Conservation (phyloP, 768 basidiomycete genomes). For the Amanita phalloides region DNA sequence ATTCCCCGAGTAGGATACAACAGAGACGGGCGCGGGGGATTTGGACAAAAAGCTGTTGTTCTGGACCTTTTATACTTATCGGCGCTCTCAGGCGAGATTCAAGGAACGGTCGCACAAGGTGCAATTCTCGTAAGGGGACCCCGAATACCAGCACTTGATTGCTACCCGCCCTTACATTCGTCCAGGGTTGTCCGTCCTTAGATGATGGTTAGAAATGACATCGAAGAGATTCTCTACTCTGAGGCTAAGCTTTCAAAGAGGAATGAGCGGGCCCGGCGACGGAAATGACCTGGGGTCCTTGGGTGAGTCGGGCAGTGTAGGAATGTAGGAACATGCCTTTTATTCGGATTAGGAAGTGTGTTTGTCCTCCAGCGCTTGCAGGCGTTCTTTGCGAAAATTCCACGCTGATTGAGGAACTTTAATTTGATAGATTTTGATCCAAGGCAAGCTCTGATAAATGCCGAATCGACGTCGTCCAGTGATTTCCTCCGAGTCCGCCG, state of each 20-base stretch:
- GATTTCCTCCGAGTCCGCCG: background rate
- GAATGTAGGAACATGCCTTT: background rate
- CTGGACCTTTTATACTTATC: background rate
- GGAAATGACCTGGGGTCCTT: background rate
- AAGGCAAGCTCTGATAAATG: background rate
- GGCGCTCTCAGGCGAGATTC: background rate
- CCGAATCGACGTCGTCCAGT: background rate
- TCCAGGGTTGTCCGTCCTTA: too few species aligned
- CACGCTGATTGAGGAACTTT: background rate
- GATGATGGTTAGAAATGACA: background rate
- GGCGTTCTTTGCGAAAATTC: background rate
- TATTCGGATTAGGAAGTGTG: constrained; percentile 3
- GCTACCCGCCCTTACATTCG: background rate
- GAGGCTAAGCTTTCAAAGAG: background rate
- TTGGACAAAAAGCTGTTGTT: background rate
- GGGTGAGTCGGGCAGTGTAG: background rate
- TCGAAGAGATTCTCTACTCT: background rate
- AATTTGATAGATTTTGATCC: background rate
- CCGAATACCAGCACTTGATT: background rate
- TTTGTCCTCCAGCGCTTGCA: background rate
- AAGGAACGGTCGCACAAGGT: background rate
- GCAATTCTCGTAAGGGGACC: constrained; percentile 1
- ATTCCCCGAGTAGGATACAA: constrained; percentile 2
- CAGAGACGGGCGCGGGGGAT: background rate
- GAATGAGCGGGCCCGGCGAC: background rate